A percentile compares a stretch with the other conserved stretches of the same genome.
Evolutionary conservation across 352 stramenopile genomes (phyloP).

Genomic region (Pythium plurisporium): DNA sequence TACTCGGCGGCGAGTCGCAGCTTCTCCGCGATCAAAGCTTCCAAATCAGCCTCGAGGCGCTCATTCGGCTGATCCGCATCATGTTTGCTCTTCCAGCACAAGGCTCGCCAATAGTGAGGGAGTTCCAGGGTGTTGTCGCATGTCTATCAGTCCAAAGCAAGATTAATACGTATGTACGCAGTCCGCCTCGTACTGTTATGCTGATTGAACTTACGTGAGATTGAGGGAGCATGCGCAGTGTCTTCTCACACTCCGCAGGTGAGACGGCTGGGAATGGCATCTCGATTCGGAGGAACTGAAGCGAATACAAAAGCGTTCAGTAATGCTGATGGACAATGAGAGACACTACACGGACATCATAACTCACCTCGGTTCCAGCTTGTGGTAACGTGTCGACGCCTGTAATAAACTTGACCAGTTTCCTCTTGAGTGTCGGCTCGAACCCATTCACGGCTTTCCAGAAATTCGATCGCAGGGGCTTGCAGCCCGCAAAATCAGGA

Average conservation of each 20-base stretch:
- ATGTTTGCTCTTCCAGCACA: slow-evolving; percentile 46
- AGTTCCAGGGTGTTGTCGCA: slow-evolving; percentile 76
- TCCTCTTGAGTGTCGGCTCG: slow-evolving; percentile 45
- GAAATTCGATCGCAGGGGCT: slow-evolving; percentile 36
- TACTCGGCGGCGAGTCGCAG: slow-evolving; percentile 51
- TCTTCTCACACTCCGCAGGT: slow-evolving; percentile 34
- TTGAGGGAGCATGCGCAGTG: slow-evolving; percentile 62
- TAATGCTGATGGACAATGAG: neutral
- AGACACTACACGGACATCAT: neutral
- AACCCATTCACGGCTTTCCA: slow-evolving; percentile 55
- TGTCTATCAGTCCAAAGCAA: slow-evolving; percentile 30
- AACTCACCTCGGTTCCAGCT: slow-evolving; percentile 53
- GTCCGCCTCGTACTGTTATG: neutral
- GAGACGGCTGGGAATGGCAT: slow-evolving; percentile 61
- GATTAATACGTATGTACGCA: neutral
- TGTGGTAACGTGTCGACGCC: slow-evolving; percentile 61
- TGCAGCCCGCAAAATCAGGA: slow-evolving; percentile 46
- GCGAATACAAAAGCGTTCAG: neutral
- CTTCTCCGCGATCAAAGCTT: slow-evolving; percentile 44
- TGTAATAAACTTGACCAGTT: slow-evolving; percentile 73
- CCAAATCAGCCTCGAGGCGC: slow-evolving; percentile 39
- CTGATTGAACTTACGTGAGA: slow-evolving; percentile 45
- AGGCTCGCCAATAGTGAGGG: slow-evolving; percentile 66
- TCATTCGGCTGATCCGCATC: slow-evolving; percentile 23
- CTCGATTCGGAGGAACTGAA: slow-evolving; percentile 70